phyloP scores from a whole-genome alignment of 768 basidiomycete species.

The Russula emetica region DNA sequence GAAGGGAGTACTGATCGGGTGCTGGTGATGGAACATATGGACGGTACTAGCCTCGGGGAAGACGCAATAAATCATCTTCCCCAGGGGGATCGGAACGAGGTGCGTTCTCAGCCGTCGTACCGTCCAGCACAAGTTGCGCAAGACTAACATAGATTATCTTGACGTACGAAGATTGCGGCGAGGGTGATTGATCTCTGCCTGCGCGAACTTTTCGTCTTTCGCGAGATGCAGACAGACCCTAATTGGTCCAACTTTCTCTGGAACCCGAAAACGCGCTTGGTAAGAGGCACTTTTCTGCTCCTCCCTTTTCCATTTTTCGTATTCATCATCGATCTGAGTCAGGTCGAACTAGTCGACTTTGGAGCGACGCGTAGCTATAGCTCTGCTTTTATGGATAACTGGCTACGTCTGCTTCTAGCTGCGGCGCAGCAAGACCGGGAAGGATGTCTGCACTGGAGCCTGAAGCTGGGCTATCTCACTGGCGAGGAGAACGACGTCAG shows the following conservation, averaged over 20 bases:
- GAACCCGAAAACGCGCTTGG: conserved; percentile 62
- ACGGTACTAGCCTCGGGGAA: conserved; percentile 77
- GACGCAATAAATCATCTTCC: conserved; percentile 48
- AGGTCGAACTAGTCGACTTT: conserved; percentile 91
- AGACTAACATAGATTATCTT: background rate
- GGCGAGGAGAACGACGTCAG: conserved; percentile 80
- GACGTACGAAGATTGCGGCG: conserved; percentile 63
- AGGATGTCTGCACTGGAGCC: conserved; percentile 66
- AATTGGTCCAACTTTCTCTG: conserved; percentile 99
- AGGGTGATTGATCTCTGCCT: conserved; percentile 82
- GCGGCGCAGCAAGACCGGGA: conserved; percentile 65
- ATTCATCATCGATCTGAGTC: background rate
- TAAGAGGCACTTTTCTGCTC: conserved; percentile 30
- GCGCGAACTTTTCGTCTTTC: conserved; percentile 84
- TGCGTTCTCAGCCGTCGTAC: conserved; percentile 35
- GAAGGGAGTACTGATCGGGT: conserved; percentile 76
- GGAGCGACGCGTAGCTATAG: conserved; percentile 89
- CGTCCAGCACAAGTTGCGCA: background rate
- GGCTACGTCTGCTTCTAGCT: conserved; percentile 79
- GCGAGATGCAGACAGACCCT: conserved; percentile 97
- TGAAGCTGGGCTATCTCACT: conserved; percentile 84
- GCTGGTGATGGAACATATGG: conserved; percentile 84
- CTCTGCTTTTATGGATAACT: conserved; percentile 81
- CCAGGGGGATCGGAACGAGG: conserved; percentile 69
- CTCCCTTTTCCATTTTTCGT: background rate